Evolutionary conservation across 129 eudicot genomes (phyloP).

Genomic region (Arctium lappa): DNA sequence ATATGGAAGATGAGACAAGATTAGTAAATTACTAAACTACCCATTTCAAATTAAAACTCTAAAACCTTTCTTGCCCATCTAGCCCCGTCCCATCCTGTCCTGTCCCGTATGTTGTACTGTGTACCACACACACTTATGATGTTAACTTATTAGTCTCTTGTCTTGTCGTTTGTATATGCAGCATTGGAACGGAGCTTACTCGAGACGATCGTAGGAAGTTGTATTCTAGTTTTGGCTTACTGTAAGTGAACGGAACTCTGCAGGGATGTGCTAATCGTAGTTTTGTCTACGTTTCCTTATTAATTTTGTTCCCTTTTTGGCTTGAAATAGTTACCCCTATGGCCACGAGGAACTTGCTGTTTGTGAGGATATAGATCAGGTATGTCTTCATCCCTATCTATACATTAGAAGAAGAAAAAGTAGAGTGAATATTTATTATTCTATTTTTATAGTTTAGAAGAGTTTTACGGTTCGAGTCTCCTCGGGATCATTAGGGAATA

Average conservation of each 20-base stretch:
- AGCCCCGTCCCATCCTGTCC: no score
- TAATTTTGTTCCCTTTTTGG: neutral
- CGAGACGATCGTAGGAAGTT: conserved; percentile 92
- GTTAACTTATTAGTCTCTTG: neutral
- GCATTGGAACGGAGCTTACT: conserved; percentile 98
- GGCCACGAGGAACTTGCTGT: conserved; percentile 98
- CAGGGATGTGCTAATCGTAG: neutral
- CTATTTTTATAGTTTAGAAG: neutral
- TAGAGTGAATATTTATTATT: neutral
- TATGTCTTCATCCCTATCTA: conserved; percentile 14
- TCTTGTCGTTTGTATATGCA: conserved; percentile 34
- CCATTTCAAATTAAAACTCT: neutral
- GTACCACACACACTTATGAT: neutral
- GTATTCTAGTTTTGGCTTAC: conserved; percentile 87
- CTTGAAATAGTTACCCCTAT: conserved; percentile 71
- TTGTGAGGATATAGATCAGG: conserved; percentile 97
- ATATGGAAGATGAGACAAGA: neutral
- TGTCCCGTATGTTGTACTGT: neutral
- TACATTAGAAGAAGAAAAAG: neutral
- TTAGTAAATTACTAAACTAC: neutral
- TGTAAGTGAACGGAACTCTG: conserved; percentile 50
- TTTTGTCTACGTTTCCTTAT: neutral
- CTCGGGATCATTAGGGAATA: neutral
- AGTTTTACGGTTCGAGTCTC: neutral
- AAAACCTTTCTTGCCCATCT: neutral